These are phyloP conservation scores for Starmerella khaoyaiensis DNA, from an alignment of 805 yeast species.

Conservation along the genomic window DNA sequence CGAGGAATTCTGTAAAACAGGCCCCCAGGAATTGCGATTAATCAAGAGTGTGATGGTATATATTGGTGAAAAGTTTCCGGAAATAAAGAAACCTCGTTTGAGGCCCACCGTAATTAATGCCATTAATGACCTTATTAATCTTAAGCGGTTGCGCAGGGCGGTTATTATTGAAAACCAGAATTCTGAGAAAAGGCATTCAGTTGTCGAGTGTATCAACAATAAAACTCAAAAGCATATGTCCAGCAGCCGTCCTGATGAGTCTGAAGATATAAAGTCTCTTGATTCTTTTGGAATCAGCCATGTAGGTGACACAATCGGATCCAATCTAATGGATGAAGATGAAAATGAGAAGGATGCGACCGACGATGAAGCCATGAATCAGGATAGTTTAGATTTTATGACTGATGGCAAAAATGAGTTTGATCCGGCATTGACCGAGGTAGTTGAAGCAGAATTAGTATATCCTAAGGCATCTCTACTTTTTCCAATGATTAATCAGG, in stretches of 20 bases:
- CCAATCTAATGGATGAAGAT: constrained; percentile 1
- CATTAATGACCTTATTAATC: constrained; percentile 22
- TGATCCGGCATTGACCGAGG: not conserved
- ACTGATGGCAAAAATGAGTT: constrained; percentile 16
- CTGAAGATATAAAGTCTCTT: not conserved
- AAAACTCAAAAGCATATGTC: not conserved
- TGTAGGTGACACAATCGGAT: not conserved
- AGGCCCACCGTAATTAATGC: constrained; percentile 20
- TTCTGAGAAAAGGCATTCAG: constrained; percentile 26
- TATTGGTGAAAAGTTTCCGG: constrained; percentile 24
- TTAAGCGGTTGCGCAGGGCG: constrained; percentile 25
- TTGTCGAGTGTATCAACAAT: constrained; percentile 27
- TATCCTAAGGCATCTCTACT: constrained; percentile 34
- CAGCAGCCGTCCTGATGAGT: not conserved
- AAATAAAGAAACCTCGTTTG: constrained; percentile 23
- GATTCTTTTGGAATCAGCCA: constrained; percentile 1
- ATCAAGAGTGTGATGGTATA: constrained; percentile 31
- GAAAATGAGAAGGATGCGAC: constrained; percentile 23
- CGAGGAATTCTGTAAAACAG: constrained; percentile 22
- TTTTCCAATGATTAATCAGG: constrained; percentile 54
- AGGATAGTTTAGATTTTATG: constrained; percentile 6
- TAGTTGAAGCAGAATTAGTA: not conserved
- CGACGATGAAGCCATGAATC: constrained; percentile 28
- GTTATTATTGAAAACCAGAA: constrained; percentile 27
- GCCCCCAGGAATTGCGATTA: constrained; percentile 27